A percentile compares a stretch with the other conserved stretches of the same genome.
Conservation (phyloP, 2,329 filamentous ascomycete genomes). For the Aspergillus japonicus region DNA sequence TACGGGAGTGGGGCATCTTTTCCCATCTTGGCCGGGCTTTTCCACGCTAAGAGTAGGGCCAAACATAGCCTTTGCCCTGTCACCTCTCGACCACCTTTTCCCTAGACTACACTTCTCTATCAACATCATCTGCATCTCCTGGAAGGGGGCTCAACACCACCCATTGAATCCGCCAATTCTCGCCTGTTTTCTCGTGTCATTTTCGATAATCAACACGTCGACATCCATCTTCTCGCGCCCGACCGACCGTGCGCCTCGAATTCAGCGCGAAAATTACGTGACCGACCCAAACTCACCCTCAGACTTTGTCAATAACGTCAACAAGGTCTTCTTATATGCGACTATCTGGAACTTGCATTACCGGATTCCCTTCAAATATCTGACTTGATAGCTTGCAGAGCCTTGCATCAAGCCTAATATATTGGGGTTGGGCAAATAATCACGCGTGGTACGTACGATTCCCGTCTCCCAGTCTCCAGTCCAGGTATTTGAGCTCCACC, state of each 20-base stretch:
- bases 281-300: constrained; percentile 19
- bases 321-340: constrained; percentile 28
- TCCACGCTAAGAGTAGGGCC: constrained; percentile 44
- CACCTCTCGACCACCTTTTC: constrained; percentile 32
- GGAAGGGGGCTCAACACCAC: constrained; percentile 8
- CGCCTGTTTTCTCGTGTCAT: constrained; percentile 21
- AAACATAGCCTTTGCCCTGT: constrained; percentile 43
- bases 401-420: constrained; percentile 23
- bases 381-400: constrained; percentile 15
- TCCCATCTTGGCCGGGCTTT: constrained; percentile 30
- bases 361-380: constrained; percentile 20
- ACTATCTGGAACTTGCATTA: constrained; percentile 18
- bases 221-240: constrained; percentile 3
- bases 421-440: constrained; percentile 29
- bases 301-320: constrained; percentile 31
- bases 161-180: constrained; percentile 12
- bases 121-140: constrained; percentile 19
- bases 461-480: constrained; percentile 26
- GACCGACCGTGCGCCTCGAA: not conserved
- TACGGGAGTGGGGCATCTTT: constrained; percentile 29
- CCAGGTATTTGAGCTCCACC: constrained; percentile 38
- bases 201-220: constrained; percentile 8
- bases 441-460: constrained; percentile 40
- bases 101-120: constrained; percentile 17
- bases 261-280: constrained; percentile 20